Base-by-base conservation (phyloP, 2,329 filamentous ascomycete genomes). In the Neonectria neomacrospora region DNA sequence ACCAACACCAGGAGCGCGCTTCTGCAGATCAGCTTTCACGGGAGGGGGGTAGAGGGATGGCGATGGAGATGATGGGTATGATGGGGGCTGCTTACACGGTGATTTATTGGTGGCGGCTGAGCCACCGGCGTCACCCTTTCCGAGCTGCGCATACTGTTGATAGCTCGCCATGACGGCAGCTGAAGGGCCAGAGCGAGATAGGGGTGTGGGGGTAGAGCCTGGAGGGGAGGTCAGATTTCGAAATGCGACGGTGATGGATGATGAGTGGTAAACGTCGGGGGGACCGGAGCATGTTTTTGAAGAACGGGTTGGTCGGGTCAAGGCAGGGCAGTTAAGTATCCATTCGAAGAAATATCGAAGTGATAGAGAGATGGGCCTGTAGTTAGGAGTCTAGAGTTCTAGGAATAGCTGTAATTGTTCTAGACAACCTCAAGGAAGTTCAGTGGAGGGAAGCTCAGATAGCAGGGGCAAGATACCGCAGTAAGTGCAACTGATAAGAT, bases 71-170 rank as follows among this genome's bases (percentile, higher is more conserved):
- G 66, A 72, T 61, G 48, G 53, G 56, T 67, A 59, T 45, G 51
- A 3, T 50, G 63, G 61, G 50, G 60, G 54, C 28, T 60, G 67
- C 67, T 70, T 70, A 70, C 65, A 68, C 54, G 60, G 67, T 47
- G 64, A 69, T 48, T 66, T 67, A n/a, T 60, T 61, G 50, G 57
- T 53, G 52, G 67, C 67, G 64, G 67, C 67, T 69, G 67, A 71
- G 68, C 45, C 64, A 64, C 61, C 53, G 64, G 68, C 66, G 55
- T 64, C 55, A 48, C 65, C 63, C 54, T 73, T 72, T 44, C 68
- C 68, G 61, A 72, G 67, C 64, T 72, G 70, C 41, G 71, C 70
- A 53, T 73, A 70, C 51, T 72, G 68, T 60, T 73, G 70, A 68
- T 70, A 73, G 65, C 70, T 73, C 64, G 70, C 71, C 71, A 73